Evolutionary conservation across 2,329 filamentous ascomycete species (phyloP).

Genomic region (Curvularia spicifera): DNA sequence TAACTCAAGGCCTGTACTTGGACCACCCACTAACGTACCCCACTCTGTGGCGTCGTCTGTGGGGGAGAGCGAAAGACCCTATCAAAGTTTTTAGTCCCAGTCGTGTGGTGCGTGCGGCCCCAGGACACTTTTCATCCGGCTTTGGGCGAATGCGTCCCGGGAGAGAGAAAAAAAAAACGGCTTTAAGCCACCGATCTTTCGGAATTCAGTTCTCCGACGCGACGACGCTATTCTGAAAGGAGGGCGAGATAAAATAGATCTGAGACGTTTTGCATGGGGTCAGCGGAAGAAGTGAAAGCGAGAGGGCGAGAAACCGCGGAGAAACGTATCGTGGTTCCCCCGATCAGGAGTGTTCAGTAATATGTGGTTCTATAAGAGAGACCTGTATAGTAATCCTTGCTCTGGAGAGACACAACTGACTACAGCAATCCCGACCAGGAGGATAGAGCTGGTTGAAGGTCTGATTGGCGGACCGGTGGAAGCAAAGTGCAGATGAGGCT

Average conservation of each 20-base stretch:
- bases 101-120: background rate
- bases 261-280: too few relatives aligned
- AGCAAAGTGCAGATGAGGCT: background rate
- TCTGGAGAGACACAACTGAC: background rate
- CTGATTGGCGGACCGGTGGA: constrained; percentile 18
- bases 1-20: background rate
- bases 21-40: too few relatives aligned
- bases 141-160: background rate
- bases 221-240: background rate
- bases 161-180: background rate
- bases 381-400: background rate
- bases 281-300: background rate
- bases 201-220: background rate
- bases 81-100: background rate
- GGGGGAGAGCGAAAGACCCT: too few relatives aligned
- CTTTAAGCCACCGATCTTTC: background rate
- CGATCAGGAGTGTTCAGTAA: background rate
- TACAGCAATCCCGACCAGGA: background rate
- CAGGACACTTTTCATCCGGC: background rate
- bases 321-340: background rate
- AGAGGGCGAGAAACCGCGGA: background rate
- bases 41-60: background rate
- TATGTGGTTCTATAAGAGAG: background rate
- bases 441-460: background rate
- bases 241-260: background rate